Base-by-base conservation (phyloP, 2,329 filamentous ascomycete species). In the Fusarium subtropicale region DNA sequence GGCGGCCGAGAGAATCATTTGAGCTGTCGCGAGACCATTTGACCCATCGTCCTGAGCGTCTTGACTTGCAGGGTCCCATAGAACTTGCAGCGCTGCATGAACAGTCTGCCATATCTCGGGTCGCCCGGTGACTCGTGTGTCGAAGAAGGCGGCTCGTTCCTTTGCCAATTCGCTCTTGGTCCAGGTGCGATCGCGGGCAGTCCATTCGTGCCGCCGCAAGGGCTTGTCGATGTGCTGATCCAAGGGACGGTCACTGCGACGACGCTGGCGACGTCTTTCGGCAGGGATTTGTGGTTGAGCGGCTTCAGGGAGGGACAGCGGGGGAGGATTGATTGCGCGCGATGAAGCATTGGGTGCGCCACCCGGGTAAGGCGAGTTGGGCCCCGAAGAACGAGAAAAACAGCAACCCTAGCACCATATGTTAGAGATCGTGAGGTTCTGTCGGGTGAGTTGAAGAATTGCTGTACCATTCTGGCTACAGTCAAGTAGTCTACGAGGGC, bases 81-180 rank as follows among this genome's bases (percentile, higher is more conserved):
- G 78, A 9, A 92, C 81, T 64, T 91, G 87, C 20, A 93, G 84
- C 0, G 90, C 91, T 2, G 88, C 82, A 46, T 86, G 86, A 16
- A 97, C 79, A 1, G 92, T 90, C 71, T 88, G 88, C 95, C 95
- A 98, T 28, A 96, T 86, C 78, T 97, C 92, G 7, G 85, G 75
- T 6, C 88, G 86, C 3, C 93, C 93, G 0, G 91, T 92, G 18
- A 97, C 92, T 47, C 93, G 85, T 2, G 94, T 97, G 65, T 97
- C 94, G 79, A 97, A 98, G 83, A 97, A 97, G 66, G 93, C 93
- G 50, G 81, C 82, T 50, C 95, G 87, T 80, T 97, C 92, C 33
- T 84, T 85, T 61, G 89, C 87, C 3, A 97, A 83, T 55, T 90
- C 83, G 18, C 80, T 76, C n/a, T 86, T 88, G 1, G 92, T 94